These are phyloP conservation scores for Cyanodermella asteris DNA, from an alignment of 2,329 filamentous ascomycete genomes.

Conservation along the genomic window DNA sequence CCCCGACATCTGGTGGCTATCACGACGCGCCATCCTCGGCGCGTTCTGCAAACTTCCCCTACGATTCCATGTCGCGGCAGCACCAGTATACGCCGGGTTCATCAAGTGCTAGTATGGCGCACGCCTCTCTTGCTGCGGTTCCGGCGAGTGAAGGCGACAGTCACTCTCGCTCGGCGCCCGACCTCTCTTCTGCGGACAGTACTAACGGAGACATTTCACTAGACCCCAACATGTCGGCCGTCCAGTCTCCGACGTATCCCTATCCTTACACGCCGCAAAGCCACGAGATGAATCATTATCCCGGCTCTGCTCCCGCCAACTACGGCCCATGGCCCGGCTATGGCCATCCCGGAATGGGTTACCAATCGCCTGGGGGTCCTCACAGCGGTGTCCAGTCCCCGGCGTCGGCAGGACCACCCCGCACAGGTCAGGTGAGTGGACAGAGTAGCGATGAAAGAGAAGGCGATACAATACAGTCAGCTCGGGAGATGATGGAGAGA, in stretches of 20 bases:
- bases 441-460: not conserved
- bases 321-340: slow-evolving; percentile 21
- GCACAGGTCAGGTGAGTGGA: slow-evolving; percentile 38
- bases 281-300: slow-evolving; percentile 65
- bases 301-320: slow-evolving; percentile 25
- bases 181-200: slow-evolving; percentile 43
- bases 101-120: too few relatives aligned
- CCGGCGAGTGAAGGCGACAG: too few relatives aligned
- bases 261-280: slow-evolving; percentile 66
- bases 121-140: too few relatives aligned
- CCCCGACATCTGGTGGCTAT: slow-evolving; percentile 81
- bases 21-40: slow-evolving; percentile 51
- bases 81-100: slow-evolving; percentile 40
- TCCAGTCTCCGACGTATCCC: slow-evolving; percentile 78
- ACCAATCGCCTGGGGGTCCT: slow-evolving; percentile 31
- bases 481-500: slow-evolving; percentile 1
- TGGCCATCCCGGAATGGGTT: slow-evolving; percentile 23
- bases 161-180: slow-evolving; percentile 54
- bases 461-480: slow-evolving; percentile 5
- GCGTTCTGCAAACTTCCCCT: slow-evolving; percentile 60
- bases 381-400: slow-evolving; percentile 37
- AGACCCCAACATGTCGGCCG: slow-evolving; percentile 96
- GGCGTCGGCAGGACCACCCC: slow-evolving; percentile 36
- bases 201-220: slow-evolving; percentile 96
- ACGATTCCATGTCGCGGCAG: slow-evolving; percentile 59